These are phyloP conservation scores for Apiospora pterosperma DNA, from an alignment of 2,329 filamentous ascomycete species.

Conservation along the genomic window DNA sequence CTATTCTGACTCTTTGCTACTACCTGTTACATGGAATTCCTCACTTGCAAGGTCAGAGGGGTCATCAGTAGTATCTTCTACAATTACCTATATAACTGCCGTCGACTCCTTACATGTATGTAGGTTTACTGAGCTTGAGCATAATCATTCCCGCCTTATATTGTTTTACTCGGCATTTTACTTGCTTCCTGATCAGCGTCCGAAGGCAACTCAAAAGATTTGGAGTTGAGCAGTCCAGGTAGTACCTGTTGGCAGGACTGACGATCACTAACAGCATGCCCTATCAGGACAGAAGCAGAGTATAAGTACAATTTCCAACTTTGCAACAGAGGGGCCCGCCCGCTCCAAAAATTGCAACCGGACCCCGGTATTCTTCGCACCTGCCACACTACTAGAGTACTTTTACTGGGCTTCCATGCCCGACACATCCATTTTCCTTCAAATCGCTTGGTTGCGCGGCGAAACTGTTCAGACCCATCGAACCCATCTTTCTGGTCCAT, in stretches of 20 bases:
- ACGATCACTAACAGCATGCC: constrained; percentile 1
- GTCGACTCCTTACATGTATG: no score
- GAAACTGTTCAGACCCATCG: neutral
- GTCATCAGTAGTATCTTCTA: no score
- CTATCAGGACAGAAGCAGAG: constrained; percentile 1
- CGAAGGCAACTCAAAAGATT: no score
- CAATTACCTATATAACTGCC: no score
- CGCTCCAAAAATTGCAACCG: constrained; percentile 5
- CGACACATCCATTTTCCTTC: neutral
- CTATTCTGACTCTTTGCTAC: neutral
- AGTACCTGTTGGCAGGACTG: constrained; percentile 1
- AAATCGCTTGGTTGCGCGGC: neutral
- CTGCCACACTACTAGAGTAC: no score
- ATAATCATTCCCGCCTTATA: no score
- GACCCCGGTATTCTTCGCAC: neutral
- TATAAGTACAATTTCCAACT: constrained; percentile 2
- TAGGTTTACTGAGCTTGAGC: no score
- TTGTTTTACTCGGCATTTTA: no score
- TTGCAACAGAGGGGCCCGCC: neutral
- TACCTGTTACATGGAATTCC: neutral
- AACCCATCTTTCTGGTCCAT: neutral
- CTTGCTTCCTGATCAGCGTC: no score
- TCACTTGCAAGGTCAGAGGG: neutral
- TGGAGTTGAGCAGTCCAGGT: no score
- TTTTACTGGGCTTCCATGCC: no score